A percentile compares a stretch with the other conserved stretches of the same genome.
These are phyloP conservation scores for Fusarium dimerum DNA, from an alignment of 2,329 filamentous ascomycete genomes.

Conservation along the genomic window DNA sequence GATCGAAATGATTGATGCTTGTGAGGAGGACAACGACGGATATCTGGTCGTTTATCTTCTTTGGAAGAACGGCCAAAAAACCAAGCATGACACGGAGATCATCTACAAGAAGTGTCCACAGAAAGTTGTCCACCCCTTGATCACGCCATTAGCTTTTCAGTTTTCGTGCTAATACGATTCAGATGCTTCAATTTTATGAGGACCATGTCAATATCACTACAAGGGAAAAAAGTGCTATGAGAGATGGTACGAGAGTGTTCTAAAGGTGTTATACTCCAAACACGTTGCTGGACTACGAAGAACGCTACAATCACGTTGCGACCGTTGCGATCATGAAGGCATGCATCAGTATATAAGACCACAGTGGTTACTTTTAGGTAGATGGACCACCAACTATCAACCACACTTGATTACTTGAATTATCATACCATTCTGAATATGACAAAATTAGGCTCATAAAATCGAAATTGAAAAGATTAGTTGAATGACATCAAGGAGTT, in stretches of 20 bases:
- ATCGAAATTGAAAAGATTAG: too few species aligned
- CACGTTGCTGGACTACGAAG: too few species aligned
- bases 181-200: slow-evolving; percentile 63
- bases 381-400: too few species aligned
- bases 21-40: slow-evolving; percentile 61
- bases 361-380: too few species aligned
- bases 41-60: slow-evolving; percentile 67
- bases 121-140: slow-evolving; percentile 53
- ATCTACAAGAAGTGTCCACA: slow-evolving; percentile 77
- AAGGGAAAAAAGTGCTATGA: slow-evolving; percentile 25
- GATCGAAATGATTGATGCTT: slow-evolving; percentile 67
- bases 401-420: too few species aligned
- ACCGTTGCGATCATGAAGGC: too few species aligned
- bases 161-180: slow-evolving; percentile 5
- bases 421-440: too few species aligned
- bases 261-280: neutral
- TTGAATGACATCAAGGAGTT: too few species aligned
- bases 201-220: slow-evolving; percentile 55
- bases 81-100: slow-evolving; percentile 66
- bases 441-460: too few species aligned
- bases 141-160: neutral
- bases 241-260: neutral
- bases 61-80: slow-evolving; percentile 73
- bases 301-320: too few species aligned
- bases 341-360: too few species aligned